Base-by-base conservation (phyloP, 1,139 yeast genomes). In the Blastobotrys apis region DNA sequence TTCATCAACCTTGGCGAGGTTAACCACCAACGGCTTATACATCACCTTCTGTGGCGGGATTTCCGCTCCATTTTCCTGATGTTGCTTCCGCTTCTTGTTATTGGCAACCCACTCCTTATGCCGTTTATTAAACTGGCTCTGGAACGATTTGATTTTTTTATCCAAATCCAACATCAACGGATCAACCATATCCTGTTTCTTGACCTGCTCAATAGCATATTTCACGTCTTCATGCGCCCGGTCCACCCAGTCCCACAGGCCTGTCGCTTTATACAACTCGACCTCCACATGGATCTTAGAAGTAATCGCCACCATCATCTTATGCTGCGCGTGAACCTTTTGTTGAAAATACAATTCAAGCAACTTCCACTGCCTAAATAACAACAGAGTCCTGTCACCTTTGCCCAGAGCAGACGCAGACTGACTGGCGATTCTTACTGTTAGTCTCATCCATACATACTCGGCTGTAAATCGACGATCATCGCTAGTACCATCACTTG, bases 201-300 rank as follows among this genome's bases (percentile, higher is more conserved):
- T 17, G 8, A 20, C 27, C 15, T 23, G 6, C 12, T 30, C 36
- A n/a, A 20, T 9, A 5, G 30, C 41, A 20, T n/a, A 20, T 13
- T 38, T 19, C 5, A 37, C 41, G 13, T 32, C 41, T 1, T 25
- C 37, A 19, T 32, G 30, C 1, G 49, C 51, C 17, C 35, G 17
- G 17, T 31, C 31, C 19, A 44, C 8, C 48, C 47, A 44, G 10
- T 34, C 37, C 8, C 20, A 20, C 4, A 25, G 22, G 8, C 42
- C 33, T 5, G 43, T 21, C 12, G 32, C 15, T 25, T 41, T 46
- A 13, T 41, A 41, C n/a, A 47, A 35, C 29, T 49, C 46, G 30
- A 57, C 47, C 41, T 62, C 66, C 3, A 63, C 45, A 30, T 56
- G 53, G 10, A 60, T 52, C 43, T 62, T 61, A 22, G 63, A 52